A percentile compares a stretch with the other conserved stretches of the same genome.
Evolutionary conservation across 1,284 basidiomycete species (phyloP).

Genomic region (Golubevia sp.): DNA sequence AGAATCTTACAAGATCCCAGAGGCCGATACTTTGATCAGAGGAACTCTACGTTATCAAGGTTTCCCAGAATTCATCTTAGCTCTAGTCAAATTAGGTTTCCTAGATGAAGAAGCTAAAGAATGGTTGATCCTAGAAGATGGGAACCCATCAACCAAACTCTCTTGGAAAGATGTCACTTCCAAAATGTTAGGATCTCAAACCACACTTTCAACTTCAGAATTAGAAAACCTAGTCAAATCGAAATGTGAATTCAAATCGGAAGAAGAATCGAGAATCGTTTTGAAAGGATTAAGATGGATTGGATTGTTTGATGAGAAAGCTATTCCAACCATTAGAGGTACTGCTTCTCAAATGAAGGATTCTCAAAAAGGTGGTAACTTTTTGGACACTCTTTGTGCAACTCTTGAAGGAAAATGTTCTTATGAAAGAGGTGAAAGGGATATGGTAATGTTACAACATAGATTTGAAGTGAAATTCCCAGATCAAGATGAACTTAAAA

Average conservation of each 20-base stretch:
- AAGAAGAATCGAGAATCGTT: constrained; percentile 40
- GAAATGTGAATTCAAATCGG: constrained; percentile 25
- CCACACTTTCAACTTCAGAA: too few relatives aligned
- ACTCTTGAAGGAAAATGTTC: constrained; percentile 88
- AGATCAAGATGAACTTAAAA: constrained; percentile 67
- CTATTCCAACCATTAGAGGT: constrained; percentile 43
- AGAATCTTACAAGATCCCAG: constrained; percentile 84
- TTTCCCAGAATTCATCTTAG: constrained; percentile 95
- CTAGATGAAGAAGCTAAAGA: constrained; percentile 77
- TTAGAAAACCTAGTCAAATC: too few relatives aligned
- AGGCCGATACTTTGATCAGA: constrained; percentile 87
- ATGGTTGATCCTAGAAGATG: constrained; percentile 65
- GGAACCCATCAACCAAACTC: too few relatives aligned
- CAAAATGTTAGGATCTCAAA: too few relatives aligned
- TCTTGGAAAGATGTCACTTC: too few relatives aligned
- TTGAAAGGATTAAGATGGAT: constrained; percentile 76
- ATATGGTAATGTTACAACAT: constrained; percentile 97
- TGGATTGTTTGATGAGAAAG: constrained; percentile 76
- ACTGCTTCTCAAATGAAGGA: constrained; percentile 64
- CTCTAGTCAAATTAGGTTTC: constrained; percentile 86
- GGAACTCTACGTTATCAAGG: constrained; percentile 96
- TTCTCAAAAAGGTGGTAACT: constrained; percentile 72
- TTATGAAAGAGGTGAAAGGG: constrained; percentile 87
- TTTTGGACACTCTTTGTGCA: constrained; percentile 92
- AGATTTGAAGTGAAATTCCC: constrained; percentile 85